Base-by-base conservation (phyloP, 495 filamentous ascomycete species). In the Haplographium delicatum region DNA sequence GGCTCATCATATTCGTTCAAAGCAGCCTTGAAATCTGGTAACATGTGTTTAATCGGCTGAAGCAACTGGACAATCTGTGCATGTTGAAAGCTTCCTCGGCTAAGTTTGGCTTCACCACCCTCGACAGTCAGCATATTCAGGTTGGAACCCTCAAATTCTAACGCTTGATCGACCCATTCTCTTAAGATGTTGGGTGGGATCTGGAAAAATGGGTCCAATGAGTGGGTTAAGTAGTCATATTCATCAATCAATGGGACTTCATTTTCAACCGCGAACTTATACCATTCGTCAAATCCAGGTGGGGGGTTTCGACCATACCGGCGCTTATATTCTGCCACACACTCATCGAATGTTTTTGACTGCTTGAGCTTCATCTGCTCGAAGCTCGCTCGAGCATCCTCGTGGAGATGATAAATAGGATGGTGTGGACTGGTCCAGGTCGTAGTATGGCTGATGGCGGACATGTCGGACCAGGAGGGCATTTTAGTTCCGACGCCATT, bases 171-270 rank as follows among this genome's bases (percentile, higher is more conserved):
- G 16, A 53, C 4, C 4, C 23, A 37, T 3, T 46, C 26, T 40
- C 42, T 5, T 10, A 46, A 31, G 11, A 40, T 19, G 9, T 23
- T 10, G 9, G 50, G 42, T 16, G 50, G 16, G 3, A 53, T 44
- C 15, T 46, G 16, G 41, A 40, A 46, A 20, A 9, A 53, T 45
- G 50, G 42, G 2, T 45, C 40, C 2, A 38, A 16, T 4, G 50
- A 45, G 2, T 39, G 2, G 11, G 34, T 45, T 4, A 53, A 16
- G 15, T 4, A 24, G 22, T 53, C 50, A 23, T 45, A 53, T 6
- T 73, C 67, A 50, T 84, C 72, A 7, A 93, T 88, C 47, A 83
- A 81, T 53, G 86, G 82, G 53, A 84, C 91, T 51, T 85, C 78
- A 53, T 95, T 88, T 51, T 68, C 68, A 19, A 64, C 76, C 6